Evolutionary conservation across 2,329 filamentous ascomycete genomes (phyloP), one percentile per base, ranked within the genome.

Genomic region (Arthrobotrys entomopaga): DNA sequence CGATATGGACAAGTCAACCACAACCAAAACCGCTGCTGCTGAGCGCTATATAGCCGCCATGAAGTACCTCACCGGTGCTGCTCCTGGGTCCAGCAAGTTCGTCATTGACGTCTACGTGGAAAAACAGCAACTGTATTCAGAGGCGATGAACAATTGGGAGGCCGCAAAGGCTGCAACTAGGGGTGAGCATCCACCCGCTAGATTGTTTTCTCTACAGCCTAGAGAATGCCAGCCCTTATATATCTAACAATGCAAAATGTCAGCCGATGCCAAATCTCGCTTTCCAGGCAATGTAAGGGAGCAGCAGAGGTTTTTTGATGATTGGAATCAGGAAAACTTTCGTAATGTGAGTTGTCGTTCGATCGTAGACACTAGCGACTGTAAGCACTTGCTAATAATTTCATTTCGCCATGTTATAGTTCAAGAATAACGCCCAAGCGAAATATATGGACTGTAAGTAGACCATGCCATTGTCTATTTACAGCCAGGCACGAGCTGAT

Each of bases 21-120:
- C 13, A 43, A 50, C 56, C 3, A 56, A 64, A 38, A 61, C 59
- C 15, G 26, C 22, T 29, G 38, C 48, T 20, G 56, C 65, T 13
- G 60, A 61, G 65, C 29, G 38, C 46, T 70, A 48, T 24, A 34
- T 70, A 54, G 50, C 50, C 15, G 24, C 26, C 15, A 60, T 43
- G 46, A 50, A 11, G 43, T 58, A 56, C 4, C 15, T 50, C 13
- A 19, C 34, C 1, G 20, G 38, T 20, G 15, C 22, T 42, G 16
- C 19, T 24, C 43, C 20, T 38, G 52, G 22, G 2, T 38, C 34
- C n/a, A 40, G 16, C 26, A 52, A 60, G 24, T 59, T 54, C 5
- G 29, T 67, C 15, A 58, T 67, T 26, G 64, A 67, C 24, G 13
- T 67, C n/a, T 67, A 67, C 46, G 53, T 59, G 20, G 64, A 67